phyloP scores from a whole-genome alignment of 129 eudicot genomes.

The Lactuca sativa region DNA sequence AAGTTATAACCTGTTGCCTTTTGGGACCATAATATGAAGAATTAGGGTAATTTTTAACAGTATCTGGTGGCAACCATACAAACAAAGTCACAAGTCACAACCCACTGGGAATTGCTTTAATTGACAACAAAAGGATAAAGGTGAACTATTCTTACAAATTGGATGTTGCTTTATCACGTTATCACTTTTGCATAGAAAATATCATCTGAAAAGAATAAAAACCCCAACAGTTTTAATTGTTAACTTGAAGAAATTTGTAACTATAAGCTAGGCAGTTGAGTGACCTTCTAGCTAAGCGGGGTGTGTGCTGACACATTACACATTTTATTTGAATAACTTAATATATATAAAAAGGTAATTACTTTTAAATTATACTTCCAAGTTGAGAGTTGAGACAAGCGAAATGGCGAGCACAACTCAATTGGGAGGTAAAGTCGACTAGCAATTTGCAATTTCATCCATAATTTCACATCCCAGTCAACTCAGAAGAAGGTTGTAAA shows the following conservation, averaged over 20 bases:
- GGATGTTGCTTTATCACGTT: too few species aligned
- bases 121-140: not conserved
- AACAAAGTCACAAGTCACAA: slow-evolving; percentile 13
- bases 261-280: not conserved
- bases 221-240: too few species aligned
- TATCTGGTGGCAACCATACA: slow-evolving; percentile 53
- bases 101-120: slow-evolving; percentile 5
- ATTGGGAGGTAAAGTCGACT: slow-evolving; percentile 4
- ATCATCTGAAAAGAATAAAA: too few species aligned
- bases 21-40: slow-evolving; percentile 40
- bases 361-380: slow-evolving; percentile 8
- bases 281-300: slow-evolving; percentile 14
- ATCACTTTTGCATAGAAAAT: too few species aligned
- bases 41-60: slow-evolving; percentile 36
- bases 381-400: slow-evolving; percentile 3
- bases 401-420: not conserved
- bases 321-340: not conserved
- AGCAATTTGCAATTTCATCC: not conserved
- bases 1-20: slow-evolving; percentile 51
- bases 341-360: not conserved
- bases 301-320: not conserved
- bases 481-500: slow-evolving; percentile 10
- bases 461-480: not conserved
- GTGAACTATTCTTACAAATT: too few species aligned
- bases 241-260: slow-evolving; percentile 1